Conservation (phyloP, 108 stramenopile species). For the Fragilaria crotonensis region DNA sequence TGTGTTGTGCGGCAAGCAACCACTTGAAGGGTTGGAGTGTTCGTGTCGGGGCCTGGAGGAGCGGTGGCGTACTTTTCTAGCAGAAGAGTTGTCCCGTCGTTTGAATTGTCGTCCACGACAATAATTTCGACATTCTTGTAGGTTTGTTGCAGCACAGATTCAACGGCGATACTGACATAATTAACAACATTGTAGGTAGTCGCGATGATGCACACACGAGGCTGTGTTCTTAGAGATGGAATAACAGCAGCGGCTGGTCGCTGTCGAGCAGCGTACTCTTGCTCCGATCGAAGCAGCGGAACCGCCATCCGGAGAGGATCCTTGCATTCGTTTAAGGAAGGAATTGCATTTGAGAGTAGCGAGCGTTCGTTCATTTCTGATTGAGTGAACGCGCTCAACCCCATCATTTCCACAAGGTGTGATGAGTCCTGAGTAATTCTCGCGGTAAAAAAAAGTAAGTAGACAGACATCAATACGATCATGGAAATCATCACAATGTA, state of each 20-base stretch:
- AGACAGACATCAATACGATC: neutral
- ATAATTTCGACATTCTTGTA: slow-evolving; percentile 2
- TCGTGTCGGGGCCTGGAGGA: neutral
- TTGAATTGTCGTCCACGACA: slow-evolving; percentile 4
- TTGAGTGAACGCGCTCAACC: neutral
- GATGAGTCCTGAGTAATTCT: neutral
- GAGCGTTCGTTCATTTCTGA: neutral
- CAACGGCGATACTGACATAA: slow-evolving; percentile 1
- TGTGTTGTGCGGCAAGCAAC: slow-evolving; percentile 1
- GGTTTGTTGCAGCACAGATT: neutral
- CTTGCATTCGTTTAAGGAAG: neutral
- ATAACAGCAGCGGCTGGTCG: neutral
- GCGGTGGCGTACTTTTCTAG: neutral
- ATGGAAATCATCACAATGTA: neutral
- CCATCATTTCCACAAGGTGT: neutral
- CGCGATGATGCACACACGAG: slow-evolving; percentile 1
- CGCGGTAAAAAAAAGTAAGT: neutral
- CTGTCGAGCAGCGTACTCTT: neutral
- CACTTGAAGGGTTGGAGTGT: slow-evolving; percentile 3
- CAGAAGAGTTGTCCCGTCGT: neutral
- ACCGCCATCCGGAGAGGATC: neutral
- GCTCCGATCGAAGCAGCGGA: neutral
- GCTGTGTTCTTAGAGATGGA: neutral
- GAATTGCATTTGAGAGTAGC: neutral
- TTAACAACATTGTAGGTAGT: slow-evolving; percentile 3